Conservation (phyloP, 2,329 filamentous ascomycete species). For the Rutstroemia sp. region DNA sequence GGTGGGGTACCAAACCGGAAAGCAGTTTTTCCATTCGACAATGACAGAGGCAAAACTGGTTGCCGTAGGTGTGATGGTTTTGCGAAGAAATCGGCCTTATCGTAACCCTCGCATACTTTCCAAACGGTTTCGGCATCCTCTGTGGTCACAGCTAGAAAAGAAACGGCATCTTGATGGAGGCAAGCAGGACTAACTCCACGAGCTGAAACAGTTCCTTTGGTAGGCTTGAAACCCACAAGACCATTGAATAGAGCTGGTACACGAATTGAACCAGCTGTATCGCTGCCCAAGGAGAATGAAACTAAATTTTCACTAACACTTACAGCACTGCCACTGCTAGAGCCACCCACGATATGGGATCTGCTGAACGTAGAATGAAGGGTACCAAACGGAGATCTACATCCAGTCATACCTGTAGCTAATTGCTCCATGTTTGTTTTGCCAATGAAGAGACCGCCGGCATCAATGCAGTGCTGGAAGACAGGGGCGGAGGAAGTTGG, state of each 20-base stretch:
- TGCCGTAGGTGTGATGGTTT: conserved; percentile 21
- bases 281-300: conserved; percentile 46
- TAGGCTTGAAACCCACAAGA: conserved; percentile 41
- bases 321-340: conserved; percentile 45
- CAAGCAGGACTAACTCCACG: conserved; percentile 43
- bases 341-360: conserved; percentile 45
- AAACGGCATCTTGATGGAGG: conserved; percentile 45
- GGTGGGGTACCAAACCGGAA: conserved; percentile 46
- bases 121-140: conserved; percentile 41
- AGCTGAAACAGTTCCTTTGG: conserved; percentile 41
- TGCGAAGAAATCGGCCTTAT: conserved; percentile 43
- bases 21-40: conserved; percentile 22
- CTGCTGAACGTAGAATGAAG: conserved; percentile 40
- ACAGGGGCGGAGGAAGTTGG: conserved; percentile 39
- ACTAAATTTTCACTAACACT: conserved; percentile 43
- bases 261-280: conserved; percentile 46
- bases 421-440: conserved; percentile 50
- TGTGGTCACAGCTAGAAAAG: conserved; percentile 39
- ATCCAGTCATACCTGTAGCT: conserved; percentile 49
- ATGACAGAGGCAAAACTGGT: neutral
- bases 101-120: conserved; percentile 39
- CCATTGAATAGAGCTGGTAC: conserved; percentile 44
- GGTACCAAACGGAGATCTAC: conserved; percentile 44
- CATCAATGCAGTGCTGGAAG: conserved; percentile 39
- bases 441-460: conserved; percentile 49